phyloP scores from a whole-genome alignment of 2,329 filamentous ascomycete species.

The Didymella arachidicola region DNA sequence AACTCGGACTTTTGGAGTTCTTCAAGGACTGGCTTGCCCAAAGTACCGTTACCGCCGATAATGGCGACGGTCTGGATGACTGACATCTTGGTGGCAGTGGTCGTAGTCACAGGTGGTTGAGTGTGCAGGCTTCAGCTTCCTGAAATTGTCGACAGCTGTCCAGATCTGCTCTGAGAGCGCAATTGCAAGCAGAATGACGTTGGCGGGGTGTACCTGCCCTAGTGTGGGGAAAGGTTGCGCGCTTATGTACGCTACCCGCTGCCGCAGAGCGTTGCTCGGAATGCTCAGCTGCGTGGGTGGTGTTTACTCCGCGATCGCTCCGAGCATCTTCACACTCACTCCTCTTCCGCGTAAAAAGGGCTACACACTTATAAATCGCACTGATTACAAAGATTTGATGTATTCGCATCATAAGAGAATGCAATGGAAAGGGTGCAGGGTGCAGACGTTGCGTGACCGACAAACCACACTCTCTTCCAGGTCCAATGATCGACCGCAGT shows the following conservation, averaged over 20 bases:
- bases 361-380: neutral
- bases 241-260: conserved; percentile 16
- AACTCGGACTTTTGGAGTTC: conserved; percentile 44
- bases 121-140: neutral
- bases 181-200: conserved; percentile 8
- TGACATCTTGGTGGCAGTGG: conserved; percentile 25
- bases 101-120: neutral
- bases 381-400: neutral
- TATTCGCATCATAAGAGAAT: neutral
- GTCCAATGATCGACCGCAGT: neutral
- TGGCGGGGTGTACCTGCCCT: conserved; percentile 6
- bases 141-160: neutral
- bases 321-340: neutral
- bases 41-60: conserved; percentile 51
- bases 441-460: neutral
- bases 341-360: neutral
- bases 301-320: conserved; percentile 14
- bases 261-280: conserved; percentile 7
- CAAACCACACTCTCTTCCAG: neutral
- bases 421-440: neutral
- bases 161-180: neutral
- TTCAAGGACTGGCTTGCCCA: conserved; percentile 45
- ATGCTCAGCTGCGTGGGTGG: conserved; percentile 5
- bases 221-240: conserved; percentile 14
- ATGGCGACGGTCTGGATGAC: conserved; percentile 51